Base-by-base conservation (phyloP, 1,284 basidiomycete genomes). In the Caloboletus firmus region DNA sequence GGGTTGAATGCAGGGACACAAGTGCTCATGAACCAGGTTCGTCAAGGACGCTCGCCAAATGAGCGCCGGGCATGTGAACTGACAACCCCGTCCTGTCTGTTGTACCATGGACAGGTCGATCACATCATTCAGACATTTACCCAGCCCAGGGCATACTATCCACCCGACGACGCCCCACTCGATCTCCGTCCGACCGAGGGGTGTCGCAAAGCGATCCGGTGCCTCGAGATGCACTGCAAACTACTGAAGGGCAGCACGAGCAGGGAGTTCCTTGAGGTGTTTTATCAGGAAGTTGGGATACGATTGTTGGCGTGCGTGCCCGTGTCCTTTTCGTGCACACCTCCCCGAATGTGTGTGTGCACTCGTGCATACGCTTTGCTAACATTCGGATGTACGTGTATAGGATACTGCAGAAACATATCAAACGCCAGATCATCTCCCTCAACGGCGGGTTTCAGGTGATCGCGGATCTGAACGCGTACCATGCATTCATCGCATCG, bases 391-490 rank as follows among this genome's bases (percentile, higher is more conserved):
- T 18, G 6, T 5, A 31, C 30, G 30, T 12, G 5, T 34, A 6
- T 34, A 96, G 93, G 7, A 95, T 98, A 63, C 72, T 98, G 30
- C 93, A 97, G 70, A 95, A 97, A 64, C 97, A 99, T 64, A 87
- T 99, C 67, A 98, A 99, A 65, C 83, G 94, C 3, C 93, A 97
- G 68, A 97, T 97, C 64, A 96, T 99, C 59, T 97, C 93, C 1
- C 80, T 97, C 24, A 84, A 79, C 51, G 97, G 97, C 17, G 95
- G 95, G 0, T 97, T 98, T 72, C 93, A 95, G 63, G 87, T 98
- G 54, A 98, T 99, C 54, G 89, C 95, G 1, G 97, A 99, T 72
- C 74, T 99, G 58, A 98, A 98, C 70, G 84, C 90, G 1, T 98
- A 98, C 71, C 85, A 97, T 69, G 71, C 83, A 0, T 99, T 98